These are phyloP conservation scores for cucumber (Cucumis sativus) DNA, from an alignment of 306 rosid species.

Conservation along the genomic window Cucumber_9930_V3 NC_026657.2:23210001-23210500, in stretches of 20 bases:
- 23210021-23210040: constrained; percentile 71
- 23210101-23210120: constrained; percentile 89
- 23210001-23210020: constrained; percentile 71
- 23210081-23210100: constrained; percentile 63
- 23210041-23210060: constrained; percentile 69
- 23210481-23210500: neutral
- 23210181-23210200: constrained; percentile 82
- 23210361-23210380: neutral
- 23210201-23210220: constrained; percentile 54
- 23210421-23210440: neutral
- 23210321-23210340: constrained; percentile 35
- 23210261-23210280: constrained; percentile 65
- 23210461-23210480: neutral
- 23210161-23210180: constrained; percentile 89
- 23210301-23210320: constrained; percentile 24
- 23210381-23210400: neutral
- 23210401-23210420: neutral
- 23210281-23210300: constrained; percentile 53
- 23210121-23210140: constrained; percentile 91
- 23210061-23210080: constrained; percentile 89
- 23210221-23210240: constrained; percentile 75
- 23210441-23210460: neutral
- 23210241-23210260: constrained; percentile 80
- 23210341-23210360: constrained; percentile 14
- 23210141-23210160: constrained; percentile 71